Evolutionary conservation across 2,329 filamentous ascomycete genomes (phyloP).

Genomic region (Aureobasidium sp.): DNA sequence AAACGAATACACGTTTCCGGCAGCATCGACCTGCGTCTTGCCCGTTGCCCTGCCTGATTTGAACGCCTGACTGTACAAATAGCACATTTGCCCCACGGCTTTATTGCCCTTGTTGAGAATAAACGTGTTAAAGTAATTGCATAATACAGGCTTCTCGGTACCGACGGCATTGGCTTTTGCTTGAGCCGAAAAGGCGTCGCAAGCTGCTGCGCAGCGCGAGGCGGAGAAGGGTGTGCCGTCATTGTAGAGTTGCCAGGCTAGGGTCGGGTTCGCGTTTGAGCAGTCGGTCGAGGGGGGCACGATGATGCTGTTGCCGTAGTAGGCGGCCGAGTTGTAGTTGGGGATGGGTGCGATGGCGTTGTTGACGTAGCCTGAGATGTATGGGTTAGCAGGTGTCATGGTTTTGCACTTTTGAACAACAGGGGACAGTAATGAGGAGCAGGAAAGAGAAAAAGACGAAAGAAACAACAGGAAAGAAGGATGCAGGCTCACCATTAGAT

Average conservation of each 20-base stretch:
- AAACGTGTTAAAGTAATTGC: slow-evolving; percentile 33
- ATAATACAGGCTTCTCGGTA: slow-evolving; percentile 14
- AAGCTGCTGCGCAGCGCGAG: slow-evolving; percentile 22
- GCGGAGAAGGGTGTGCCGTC: slow-evolving; percentile 21
- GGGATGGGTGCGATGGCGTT: slow-evolving; percentile 18
- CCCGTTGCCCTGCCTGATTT: slow-evolving; percentile 22
- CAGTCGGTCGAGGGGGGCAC: slow-evolving; percentile 25
- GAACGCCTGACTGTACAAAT: slow-evolving; percentile 24
- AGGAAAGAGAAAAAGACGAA: not conserved
- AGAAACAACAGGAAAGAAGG: not conserved
- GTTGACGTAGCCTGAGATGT: slow-evolving; percentile 20
- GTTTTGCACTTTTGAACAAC: too few relatives aligned
- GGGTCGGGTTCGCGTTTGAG: slow-evolving; percentile 22
- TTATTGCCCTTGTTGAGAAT: slow-evolving; percentile 29
- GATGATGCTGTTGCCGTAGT: slow-evolving; percentile 28
- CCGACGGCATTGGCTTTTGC: slow-evolving; percentile 19
- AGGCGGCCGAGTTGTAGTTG: slow-evolving; percentile 22
- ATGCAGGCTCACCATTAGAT: slow-evolving; percentile 24
- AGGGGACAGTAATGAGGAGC: not conserved
- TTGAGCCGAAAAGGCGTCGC: slow-evolving; percentile 22
- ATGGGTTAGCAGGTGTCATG: too few relatives aligned
- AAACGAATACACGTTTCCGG: not conserved
- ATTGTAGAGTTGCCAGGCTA: not conserved
- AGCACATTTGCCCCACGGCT: slow-evolving; percentile 25
- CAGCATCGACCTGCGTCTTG: slow-evolving; percentile 19